Evolutionary conservation across 2,329 filamentous ascomycete species (phyloP), one percentile per base, ranked within the genome.

Genomic region (Neocatenulostroma microsporum): DNA sequence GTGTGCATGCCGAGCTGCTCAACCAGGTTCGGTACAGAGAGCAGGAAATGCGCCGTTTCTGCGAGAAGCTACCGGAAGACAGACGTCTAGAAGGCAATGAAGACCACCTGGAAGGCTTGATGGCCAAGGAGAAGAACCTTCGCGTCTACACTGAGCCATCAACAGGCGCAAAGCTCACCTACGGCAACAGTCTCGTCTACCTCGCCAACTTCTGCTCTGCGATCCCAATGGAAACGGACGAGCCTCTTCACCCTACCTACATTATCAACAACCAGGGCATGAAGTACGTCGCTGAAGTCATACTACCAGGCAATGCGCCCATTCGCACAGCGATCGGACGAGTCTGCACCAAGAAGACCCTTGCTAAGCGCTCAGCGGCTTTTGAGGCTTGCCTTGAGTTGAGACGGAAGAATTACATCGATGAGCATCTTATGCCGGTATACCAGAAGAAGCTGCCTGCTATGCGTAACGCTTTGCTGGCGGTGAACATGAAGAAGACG

Each of bases 301-400:
- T 85, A 9, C 65, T 98, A 17, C 89, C 91, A 0, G 74, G 79
- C 10, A 71, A 70, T 15, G 83, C 86, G 1, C 86, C 85, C 0
- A 65, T 95, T 23, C 73, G 71, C 37, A 78, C 75, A 20, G 70
- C 75, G 4, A 68, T 70, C 10, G 89, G 91, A 4, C 67, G 64
- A 6, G 63, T 76, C 0, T 76, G 80, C 37, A 57, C 67, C 6
- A 84, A 72, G 39, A 96, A 94, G 59, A 70, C 78, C 20, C 63
- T 82, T 13, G 89, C 91, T 4, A 93, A 91, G 58, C 85, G 84
- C 46, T 85, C 88, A 0, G 89, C 88, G 3, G 89, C 91, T 0
- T 96, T 89, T 56, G 76, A 87, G 52, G 76, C 82, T 34, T 95
- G 88, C 53, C 57, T 86, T 2, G 57, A 77, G 43, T 69, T 98